These are phyloP conservation scores for Dunaliella sp. DNA, from an alignment of 139 green algal species.

Conservation along the genomic window DNA sequence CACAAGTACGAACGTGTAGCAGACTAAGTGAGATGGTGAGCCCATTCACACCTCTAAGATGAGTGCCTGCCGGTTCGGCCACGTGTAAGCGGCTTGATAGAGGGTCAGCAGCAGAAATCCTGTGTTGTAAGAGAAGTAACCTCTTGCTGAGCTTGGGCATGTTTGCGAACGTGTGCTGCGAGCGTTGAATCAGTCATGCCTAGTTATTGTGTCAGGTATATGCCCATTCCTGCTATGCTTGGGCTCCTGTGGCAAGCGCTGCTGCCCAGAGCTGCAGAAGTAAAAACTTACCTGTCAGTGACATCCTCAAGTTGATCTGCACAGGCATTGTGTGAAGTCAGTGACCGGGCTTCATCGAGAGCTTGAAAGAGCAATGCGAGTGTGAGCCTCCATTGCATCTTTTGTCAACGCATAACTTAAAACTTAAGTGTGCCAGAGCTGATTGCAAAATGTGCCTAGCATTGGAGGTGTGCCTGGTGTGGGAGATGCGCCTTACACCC, in stretches of 20 bases:
- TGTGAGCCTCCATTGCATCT: not conserved
- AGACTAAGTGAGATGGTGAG: not conserved
- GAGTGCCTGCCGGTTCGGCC: slow-evolving; percentile 13
- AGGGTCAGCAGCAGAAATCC: slow-evolving; percentile 6
- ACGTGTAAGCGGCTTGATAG: slow-evolving; percentile 20
- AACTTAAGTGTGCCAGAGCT: not conserved
- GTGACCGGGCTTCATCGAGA: too few species aligned
- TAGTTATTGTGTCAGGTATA: too few species aligned
- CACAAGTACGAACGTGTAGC: not conserved
- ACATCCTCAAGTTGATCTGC: slow-evolving; percentile 9
- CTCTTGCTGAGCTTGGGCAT: too few species aligned
- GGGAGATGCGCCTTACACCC: too few species aligned
- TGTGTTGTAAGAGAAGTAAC: too few species aligned
- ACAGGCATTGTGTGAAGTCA: too few species aligned
- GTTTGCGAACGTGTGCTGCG: too few species aligned
- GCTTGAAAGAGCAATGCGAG: slow-evolving; percentile 4
- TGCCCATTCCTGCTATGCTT: too few species aligned
- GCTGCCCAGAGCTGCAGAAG: too few species aligned
- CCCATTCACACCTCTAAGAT: not conserved
- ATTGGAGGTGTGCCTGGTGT: not conserved
- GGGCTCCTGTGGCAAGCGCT: too few species aligned
- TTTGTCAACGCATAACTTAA: not conserved
- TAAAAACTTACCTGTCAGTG: too few species aligned
- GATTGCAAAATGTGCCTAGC: not conserved
- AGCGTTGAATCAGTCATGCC: too few species aligned